Conservation (phyloP, 2,329 filamentous ascomycete species). For the Colletotrichum limetticola region DNA sequence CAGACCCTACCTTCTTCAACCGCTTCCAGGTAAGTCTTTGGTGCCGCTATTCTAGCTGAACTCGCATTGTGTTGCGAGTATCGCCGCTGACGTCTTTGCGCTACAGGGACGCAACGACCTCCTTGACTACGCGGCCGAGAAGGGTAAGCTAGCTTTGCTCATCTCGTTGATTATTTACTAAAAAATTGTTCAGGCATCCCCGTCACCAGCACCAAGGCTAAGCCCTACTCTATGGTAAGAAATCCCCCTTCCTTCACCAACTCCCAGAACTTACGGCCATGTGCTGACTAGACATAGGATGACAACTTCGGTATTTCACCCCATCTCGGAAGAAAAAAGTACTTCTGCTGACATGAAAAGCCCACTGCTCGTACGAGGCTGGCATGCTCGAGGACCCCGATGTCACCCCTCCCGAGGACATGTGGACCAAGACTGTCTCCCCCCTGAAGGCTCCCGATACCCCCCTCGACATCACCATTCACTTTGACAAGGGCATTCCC, state of each 20-base stretch:
- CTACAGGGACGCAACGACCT: constrained; percentile 73
- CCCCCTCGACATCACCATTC: constrained; percentile 72
- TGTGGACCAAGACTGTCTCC: constrained; percentile 71
- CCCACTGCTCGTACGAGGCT: constrained; percentile 6
- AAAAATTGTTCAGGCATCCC: constrained; percentile 61
- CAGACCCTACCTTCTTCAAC: constrained; percentile 73
- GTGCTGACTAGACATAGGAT: constrained; percentile 46
- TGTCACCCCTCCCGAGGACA: constrained; percentile 71
- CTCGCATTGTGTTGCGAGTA: too few species aligned
- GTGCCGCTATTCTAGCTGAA: constrained; percentile 16
- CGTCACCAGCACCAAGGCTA: constrained; percentile 77
- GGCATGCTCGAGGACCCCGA: constrained; percentile 72
- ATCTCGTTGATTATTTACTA: background rate
- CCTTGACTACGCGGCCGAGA: constrained; percentile 75
- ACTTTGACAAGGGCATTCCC: constrained; percentile 75
- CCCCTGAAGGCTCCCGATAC: constrained; percentile 72
- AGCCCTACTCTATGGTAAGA: constrained; percentile 68
- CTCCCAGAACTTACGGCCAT: constrained; percentile 64
- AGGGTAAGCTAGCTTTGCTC: constrained; percentile 43
- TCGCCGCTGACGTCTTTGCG: background rate
- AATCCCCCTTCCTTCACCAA: constrained; percentile 33
- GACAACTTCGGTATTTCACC: background rate
- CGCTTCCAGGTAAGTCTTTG: constrained; percentile 61
- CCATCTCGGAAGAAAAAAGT: background rate
- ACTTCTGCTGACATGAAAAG: constrained; percentile 6